phyloP scores from a whole-genome alignment of 2,329 filamentous ascomycete genomes.

The Phoma herbarum region DNA sequence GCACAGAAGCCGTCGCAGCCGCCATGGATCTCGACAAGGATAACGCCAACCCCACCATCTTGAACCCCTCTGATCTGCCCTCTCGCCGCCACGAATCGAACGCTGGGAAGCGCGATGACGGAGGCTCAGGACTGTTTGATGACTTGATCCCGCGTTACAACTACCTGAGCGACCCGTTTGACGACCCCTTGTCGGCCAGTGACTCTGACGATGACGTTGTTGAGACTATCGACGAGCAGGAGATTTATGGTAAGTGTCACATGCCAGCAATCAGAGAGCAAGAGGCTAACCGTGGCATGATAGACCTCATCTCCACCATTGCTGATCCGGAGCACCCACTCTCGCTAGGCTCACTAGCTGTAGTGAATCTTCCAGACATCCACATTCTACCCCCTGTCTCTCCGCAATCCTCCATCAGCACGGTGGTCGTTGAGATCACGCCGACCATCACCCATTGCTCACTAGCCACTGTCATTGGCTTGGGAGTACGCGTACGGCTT shows the following conservation, averaged over 20 bases:
- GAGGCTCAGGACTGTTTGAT: constrained; percentile 63
- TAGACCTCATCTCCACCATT: constrained; percentile 93
- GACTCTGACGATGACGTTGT: constrained; percentile 66
- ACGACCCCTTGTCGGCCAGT: constrained; percentile 47
- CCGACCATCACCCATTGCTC: constrained; percentile 98
- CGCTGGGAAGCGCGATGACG: constrained; percentile 56
- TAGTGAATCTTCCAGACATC: constrained; percentile 96
- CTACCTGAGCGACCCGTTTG: constrained; percentile 61
- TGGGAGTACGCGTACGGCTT: constrained; percentile 89
- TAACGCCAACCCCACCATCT: constrained; percentile 93
- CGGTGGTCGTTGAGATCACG: constrained; percentile 87
- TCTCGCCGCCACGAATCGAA: constrained; percentile 68
- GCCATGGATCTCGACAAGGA: constrained; percentile 59
- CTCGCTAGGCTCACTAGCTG: constrained; percentile 89
- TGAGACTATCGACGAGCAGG: constrained; percentile 94
- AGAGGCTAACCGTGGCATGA: constrained; percentile 34
- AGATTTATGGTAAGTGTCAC: constrained; percentile 78
- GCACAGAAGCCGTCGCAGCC: constrained; percentile 18
- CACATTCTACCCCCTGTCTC: constrained; percentile 75
- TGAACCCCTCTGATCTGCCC: constrained; percentile 87
- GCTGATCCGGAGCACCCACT: constrained; percentile 96
- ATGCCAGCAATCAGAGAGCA: not conserved
- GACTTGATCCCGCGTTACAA: constrained; percentile 60
- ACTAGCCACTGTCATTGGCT: constrained; percentile 92
- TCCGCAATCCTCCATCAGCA: constrained; percentile 70